Evolutionary conservation across 306 rosid genomes (phyloP).

Genomic region (Cucurbita maxima): DNA sequence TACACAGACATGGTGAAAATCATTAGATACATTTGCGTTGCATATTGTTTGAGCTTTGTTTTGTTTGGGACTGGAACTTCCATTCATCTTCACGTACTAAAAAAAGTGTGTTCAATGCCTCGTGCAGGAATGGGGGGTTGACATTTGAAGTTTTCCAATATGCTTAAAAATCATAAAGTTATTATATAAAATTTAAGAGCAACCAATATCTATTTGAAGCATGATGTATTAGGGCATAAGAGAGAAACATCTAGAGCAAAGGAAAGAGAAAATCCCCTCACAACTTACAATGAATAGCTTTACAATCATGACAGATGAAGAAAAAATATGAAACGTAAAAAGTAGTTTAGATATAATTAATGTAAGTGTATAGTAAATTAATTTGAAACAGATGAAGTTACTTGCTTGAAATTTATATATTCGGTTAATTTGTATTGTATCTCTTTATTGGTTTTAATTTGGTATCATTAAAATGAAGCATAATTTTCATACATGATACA

Average conservation of each 20-base stretch:
- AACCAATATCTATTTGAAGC: background rate
- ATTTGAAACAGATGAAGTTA: background rate
- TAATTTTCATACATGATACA: background rate
- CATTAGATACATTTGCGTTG: background rate
- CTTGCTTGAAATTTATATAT: background rate
- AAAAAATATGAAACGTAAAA: background rate
- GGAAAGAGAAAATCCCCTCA: background rate
- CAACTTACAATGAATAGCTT: background rate
- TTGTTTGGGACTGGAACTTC: background rate
- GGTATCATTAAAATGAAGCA: background rate
- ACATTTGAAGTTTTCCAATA: background rate
- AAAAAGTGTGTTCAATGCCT: background rate
- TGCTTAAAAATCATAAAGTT: background rate
- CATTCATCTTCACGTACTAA: background rate
- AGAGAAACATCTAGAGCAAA: background rate
- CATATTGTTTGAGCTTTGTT: background rate
- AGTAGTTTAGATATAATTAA: background rate
- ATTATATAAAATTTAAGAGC: background rate
- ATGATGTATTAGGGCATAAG: background rate
- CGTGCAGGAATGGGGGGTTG: background rate
- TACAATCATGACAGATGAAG: background rate
- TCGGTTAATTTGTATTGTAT: background rate
- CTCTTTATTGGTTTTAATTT: background rate
- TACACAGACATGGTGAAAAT: background rate
- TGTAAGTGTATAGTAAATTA: background rate